Evolutionary conservation across 768 basidiomycete species (phyloP).

Genomic region (Pisolithus marmoratus): DNA sequence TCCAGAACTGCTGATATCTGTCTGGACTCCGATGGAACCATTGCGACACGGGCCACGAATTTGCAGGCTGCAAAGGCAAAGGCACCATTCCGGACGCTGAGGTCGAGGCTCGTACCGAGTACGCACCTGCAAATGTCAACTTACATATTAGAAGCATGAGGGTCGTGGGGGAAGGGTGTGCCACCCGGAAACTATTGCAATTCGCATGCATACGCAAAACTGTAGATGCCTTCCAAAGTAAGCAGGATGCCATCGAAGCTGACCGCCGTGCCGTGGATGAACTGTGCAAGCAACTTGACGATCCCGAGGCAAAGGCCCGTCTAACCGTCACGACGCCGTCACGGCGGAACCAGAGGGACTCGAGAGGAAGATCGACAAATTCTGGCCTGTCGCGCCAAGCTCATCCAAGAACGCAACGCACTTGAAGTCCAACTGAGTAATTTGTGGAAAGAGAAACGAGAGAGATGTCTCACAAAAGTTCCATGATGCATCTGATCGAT

Average conservation of each 20-base stretch:
- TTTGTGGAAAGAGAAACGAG: constrained; percentile 76
- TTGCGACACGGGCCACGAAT: constrained; percentile 67
- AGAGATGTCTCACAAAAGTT: constrained; percentile 59
- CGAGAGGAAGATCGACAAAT: constrained; percentile 82
- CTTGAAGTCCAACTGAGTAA: constrained; percentile 64
- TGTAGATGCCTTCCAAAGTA: constrained; percentile 76
- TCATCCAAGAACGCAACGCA: constrained; percentile 81
- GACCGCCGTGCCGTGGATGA: constrained; percentile 73
- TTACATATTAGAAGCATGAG: constrained; percentile 66
- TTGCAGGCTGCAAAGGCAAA: constrained; percentile 78
- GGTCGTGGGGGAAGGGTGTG: constrained; percentile 91
- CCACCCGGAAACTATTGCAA: constrained; percentile 81
- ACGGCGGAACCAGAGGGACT: constrained; percentile 81
- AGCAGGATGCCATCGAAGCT: constrained; percentile 76
- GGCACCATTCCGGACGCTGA: constrained; percentile 77
- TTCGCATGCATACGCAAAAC: constrained; percentile 63
- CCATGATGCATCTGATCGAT: constrained; percentile 82
- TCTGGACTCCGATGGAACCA: constrained; percentile 1
- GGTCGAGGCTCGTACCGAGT: constrained; percentile 85
- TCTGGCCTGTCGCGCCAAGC: constrained; percentile 73
- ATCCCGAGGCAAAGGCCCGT: constrained; percentile 79
- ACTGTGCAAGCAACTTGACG: constrained; percentile 78
- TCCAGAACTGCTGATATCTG: neutral
- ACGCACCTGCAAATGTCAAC: constrained; percentile 23
- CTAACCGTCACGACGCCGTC: constrained; percentile 76